These are phyloP conservation scores for Martiniozyma abietophila DNA, from an alignment of 805 yeast genomes.

Conservation along the genomic window DNA sequence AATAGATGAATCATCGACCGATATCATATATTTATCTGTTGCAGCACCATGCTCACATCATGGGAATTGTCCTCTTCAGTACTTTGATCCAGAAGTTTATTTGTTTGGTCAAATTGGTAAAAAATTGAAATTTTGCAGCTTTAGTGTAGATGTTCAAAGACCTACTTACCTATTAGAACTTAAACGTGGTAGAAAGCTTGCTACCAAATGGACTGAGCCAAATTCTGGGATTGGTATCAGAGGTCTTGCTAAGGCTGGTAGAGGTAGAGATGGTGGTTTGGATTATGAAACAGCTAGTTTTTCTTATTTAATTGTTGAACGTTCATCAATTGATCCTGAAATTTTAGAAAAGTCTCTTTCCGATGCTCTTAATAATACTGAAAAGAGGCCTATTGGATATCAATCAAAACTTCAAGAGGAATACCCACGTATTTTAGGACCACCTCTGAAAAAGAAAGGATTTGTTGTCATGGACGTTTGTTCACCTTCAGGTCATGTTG, in stretches of 20 bases:
- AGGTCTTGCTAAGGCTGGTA: slow-evolving; percentile 43
- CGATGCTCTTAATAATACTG: too few relatives aligned
- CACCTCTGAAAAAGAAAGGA: slow-evolving; percentile 71
- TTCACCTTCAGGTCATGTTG: slow-evolving; percentile 69
- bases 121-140: slow-evolving; percentile 66
- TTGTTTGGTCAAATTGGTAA: slow-evolving; percentile 43
- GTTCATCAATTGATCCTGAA: slow-evolving; percentile 36
- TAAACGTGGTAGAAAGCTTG: slow-evolving; percentile 69
- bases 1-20: slow-evolving; percentile 6
- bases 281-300: slow-evolving; percentile 64
- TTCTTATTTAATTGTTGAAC: slow-evolving; percentile 64
- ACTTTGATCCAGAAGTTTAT: slow-evolving; percentile 62
- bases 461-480: slow-evolving; percentile 77
- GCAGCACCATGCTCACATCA: slow-evolving; percentile 92
- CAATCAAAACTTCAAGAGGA: slow-evolving; percentile 24
- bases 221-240: slow-evolving; percentile 48
- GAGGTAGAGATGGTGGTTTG: slow-evolving; percentile 70
- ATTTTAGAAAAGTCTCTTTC: too few relatives aligned
- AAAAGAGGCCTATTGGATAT: too few relatives aligned
- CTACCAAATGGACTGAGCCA: slow-evolving; percentile 60
- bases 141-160: slow-evolving; percentile 59
- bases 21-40: slow-evolving; percentile 44
- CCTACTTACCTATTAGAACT: slow-evolving; percentile 77
- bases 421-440: slow-evolving; percentile 67
- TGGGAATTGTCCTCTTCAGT: slow-evolving; percentile 75